Conservation (phyloP, 306 rosid species). For the Biancaea sappan region DNA sequence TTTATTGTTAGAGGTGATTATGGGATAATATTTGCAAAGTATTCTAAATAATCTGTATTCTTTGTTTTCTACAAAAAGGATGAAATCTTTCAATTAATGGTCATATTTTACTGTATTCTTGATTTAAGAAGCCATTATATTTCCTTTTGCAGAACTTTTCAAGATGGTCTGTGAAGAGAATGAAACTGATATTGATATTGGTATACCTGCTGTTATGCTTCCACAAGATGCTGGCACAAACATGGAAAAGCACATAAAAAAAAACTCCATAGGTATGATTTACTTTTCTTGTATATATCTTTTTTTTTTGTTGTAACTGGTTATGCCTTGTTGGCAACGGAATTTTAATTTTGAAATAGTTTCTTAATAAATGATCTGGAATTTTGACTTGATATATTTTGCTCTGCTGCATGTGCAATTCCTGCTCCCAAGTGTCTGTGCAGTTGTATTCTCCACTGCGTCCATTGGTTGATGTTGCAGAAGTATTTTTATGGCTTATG, state of each 20-base stretch:
- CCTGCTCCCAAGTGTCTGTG: constrained; percentile 70
- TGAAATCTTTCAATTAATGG: background rate
- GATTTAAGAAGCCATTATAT: constrained; percentile 22
- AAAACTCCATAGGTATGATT: constrained; percentile 60
- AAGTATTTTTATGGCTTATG: constrained; percentile 99
- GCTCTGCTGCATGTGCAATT: constrained; percentile 39
- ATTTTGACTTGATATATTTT: constrained; percentile 31
- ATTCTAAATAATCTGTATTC: constrained; percentile 15
- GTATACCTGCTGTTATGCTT: constrained; percentile 96
- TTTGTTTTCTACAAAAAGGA: constrained; percentile 12
- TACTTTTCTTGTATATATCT: constrained; percentile 17
- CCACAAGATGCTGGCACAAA: constrained; percentile 81
- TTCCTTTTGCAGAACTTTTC: constrained; percentile 74
- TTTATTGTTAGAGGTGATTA: background rate
- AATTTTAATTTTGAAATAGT: constrained; percentile 18
- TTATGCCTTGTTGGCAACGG: constrained; percentile 9
- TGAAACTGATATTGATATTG: constrained; percentile 70
- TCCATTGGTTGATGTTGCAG: constrained; percentile 93
- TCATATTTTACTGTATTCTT: background rate
- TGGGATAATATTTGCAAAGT: background rate
- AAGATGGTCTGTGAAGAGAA: constrained; percentile 94
- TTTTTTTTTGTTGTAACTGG: constrained; percentile 19
- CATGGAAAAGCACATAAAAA: constrained; percentile 62
- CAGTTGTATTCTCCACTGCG: constrained; percentile 97
- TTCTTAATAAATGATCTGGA: constrained; percentile 12